Conservation (phyloP, 2,329 filamentous ascomycete species). For the Daldinia sp. region DNA sequence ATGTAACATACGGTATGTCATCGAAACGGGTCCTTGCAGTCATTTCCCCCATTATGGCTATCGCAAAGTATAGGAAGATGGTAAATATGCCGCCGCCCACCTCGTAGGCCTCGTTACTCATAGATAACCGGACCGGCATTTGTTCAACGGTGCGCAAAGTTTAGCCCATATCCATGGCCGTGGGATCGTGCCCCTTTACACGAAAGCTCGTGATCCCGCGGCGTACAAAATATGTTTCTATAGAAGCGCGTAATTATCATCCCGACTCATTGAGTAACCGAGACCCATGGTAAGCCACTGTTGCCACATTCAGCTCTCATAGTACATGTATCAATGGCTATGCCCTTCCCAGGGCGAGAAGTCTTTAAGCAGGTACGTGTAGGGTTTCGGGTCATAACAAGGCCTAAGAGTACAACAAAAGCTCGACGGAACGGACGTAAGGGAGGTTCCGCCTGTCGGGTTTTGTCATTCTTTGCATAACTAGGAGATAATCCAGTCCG, state of each 20-base stretch:
- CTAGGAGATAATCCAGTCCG: constrained; percentile 18
- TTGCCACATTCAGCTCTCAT: constrained; percentile 38
- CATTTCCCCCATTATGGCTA: constrained; percentile 10
- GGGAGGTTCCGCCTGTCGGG: constrained; percentile 31
- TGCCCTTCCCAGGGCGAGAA: constrained; percentile 14
- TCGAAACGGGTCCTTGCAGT: constrained; percentile 42
- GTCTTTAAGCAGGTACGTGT: constrained; percentile 29
- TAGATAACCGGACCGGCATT: constrained; percentile 22
- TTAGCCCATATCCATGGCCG: constrained; percentile 39
- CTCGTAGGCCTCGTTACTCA: constrained; percentile 19
- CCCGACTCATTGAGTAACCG: constrained; percentile 37
- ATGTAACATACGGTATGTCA: constrained; percentile 32
- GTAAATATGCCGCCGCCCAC: constrained; percentile 15
- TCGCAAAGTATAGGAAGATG: constrained; percentile 19
- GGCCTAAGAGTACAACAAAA: constrained; percentile 18
- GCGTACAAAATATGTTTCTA: constrained; percentile 37
- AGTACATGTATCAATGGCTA: constrained; percentile 13
- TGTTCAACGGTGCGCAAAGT: constrained; percentile 40
- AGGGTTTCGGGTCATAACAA: constrained; percentile 35
- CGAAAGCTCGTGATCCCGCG: constrained; percentile 38
- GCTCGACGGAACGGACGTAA: constrained; percentile 39
- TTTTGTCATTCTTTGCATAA: constrained; percentile 28
- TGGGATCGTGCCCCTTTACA: constrained; percentile 35
- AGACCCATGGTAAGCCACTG: constrained; percentile 40
- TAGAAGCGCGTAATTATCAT: constrained; percentile 31